These are phyloP conservation scores for Sicyos edulis DNA, from an alignment of 306 rosid genomes.

Conservation along the genomic window DNA sequence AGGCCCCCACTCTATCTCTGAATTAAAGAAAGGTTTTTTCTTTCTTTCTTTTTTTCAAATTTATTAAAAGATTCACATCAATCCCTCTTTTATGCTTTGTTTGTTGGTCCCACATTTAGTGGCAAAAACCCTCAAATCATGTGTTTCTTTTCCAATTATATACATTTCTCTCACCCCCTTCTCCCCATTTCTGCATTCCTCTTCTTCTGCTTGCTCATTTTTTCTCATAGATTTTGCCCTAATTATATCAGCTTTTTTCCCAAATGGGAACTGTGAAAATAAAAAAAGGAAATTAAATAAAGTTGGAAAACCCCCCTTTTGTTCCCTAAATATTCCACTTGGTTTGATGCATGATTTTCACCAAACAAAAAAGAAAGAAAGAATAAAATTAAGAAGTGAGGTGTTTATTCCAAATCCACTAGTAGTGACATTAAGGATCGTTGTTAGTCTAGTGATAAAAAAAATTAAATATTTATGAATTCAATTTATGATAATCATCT, in stretches of 20 bases:
- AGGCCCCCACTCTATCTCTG: slow-evolving; percentile 18
- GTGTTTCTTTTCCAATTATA: slow-evolving; percentile 30
- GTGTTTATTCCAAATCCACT: not conserved
- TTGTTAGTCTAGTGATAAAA: too few relatives aligned
- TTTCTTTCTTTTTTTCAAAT: not conserved
- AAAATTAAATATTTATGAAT: too few relatives aligned
- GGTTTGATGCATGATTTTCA: slow-evolving; percentile 13
- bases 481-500: too few relatives aligned
- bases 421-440: too few relatives aligned
- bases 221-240: slow-evolving; percentile 15
- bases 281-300: not conserved
- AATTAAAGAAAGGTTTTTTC: slow-evolving; percentile 2
- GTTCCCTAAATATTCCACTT: slow-evolving; percentile 16
- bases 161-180: slow-evolving; percentile 2
- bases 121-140: slow-evolving; percentile 43
- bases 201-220: not conserved
- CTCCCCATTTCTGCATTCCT: slow-evolving; percentile 6
- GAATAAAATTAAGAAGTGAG: not conserved
- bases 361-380: not conserved
- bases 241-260: not conserved
- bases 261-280: slow-evolving; percentile 11
- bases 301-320: slow-evolving; percentile 17
- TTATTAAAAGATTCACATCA: slow-evolving; percentile 23
- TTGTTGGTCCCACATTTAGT: slow-evolving; percentile 25
- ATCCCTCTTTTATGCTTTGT: not conserved